A percentile compares a stretch with the other conserved stretches of the same genome.
These are phyloP conservation scores for Russula sp. DNA, from an alignment of 768 basidiomycete genomes.

Conservation along the genomic window DNA sequence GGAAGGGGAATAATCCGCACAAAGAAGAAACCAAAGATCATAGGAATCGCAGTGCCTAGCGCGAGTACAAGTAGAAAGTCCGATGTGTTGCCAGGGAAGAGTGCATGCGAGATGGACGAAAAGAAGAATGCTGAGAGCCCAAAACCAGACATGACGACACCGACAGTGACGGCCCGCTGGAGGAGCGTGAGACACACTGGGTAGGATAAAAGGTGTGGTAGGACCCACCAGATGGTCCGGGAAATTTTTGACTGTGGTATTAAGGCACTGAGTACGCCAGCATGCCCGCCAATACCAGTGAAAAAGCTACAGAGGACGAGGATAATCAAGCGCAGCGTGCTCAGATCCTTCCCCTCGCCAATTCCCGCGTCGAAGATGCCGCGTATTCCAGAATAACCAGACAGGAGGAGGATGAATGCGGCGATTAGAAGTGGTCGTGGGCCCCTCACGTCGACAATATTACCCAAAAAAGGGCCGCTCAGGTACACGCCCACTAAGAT, in stretches of 20 bases:
- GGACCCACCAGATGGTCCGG: slow-evolving; percentile 60
- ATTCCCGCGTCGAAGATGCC: slow-evolving; percentile 58
- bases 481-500: slow-evolving; percentile 69
- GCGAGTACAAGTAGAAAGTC: slow-evolving; percentile 73
- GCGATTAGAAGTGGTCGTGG: slow-evolving; percentile 63
- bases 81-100: slow-evolving; percentile 76
- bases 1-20: slow-evolving; percentile 67
- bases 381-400: slow-evolving; percentile 75
- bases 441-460: slow-evolving; percentile 70
- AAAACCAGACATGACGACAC: slow-evolving; percentile 30
- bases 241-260: slow-evolving; percentile 81
- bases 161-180: slow-evolving; percentile 65
- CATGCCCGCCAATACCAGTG: slow-evolving; percentile 76
- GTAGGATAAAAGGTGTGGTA: neutral
- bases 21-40: slow-evolving; percentile 73
- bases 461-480: slow-evolving; percentile 75
- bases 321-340: slow-evolving; percentile 45
- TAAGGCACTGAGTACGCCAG: slow-evolving; percentile 69
- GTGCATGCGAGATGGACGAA: slow-evolving; percentile 64
- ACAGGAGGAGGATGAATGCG: slow-evolving; percentile 57
- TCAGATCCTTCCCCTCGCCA: slow-evolving; percentile 33
- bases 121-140: slow-evolving; percentile 89
- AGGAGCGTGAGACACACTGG: slow-evolving; percentile 3
- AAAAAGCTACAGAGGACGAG: slow-evolving; percentile 65
- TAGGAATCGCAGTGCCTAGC: slow-evolving; percentile 73